Evolutionary conservation across 441 rosid species (phyloP), one percentile per base, ranked within the genome.

Genomic region (Adansonia rubrostipa): DNA sequence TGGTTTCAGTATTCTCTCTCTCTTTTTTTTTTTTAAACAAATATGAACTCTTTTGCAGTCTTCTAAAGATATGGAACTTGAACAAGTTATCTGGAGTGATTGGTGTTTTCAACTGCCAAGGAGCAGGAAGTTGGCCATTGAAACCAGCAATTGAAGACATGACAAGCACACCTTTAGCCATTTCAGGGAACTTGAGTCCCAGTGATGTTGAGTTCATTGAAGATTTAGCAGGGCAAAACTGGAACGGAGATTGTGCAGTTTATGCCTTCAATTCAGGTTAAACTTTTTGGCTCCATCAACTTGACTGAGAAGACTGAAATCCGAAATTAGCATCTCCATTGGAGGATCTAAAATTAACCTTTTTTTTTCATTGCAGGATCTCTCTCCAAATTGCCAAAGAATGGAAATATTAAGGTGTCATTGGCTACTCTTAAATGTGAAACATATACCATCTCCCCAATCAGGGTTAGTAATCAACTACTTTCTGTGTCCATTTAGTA

Each of bases 21-120:
- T 28, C 33, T 28, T 2, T 28, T 2, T 28, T 28, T 28, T 28
- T 28, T 28, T 28, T 28, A n/a, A 2, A 28, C 50, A 13, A 4
- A n/a, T n/a, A 15, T 54, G 5, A 28, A 51, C n/a, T 71, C 13
- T 56, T 77, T 42, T 74, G 75, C 83, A 88, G 92, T 62, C 78
- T 90, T 79, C 74, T 90, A 71, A 88, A 90, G 80, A 80, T 88
- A 17, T 90, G 92, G 97, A 92, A 92, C 83, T 7, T 90, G 82
- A 92, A 92, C 83, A 92, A 88, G 68, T 82, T 83, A 81, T 74
- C 87, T 0, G 95, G 94, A 6, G 88, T 91, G 3, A 47, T 92
- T 0, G 94, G 95, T 71, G 89, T 84, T 76, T 92, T 92, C 78
- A 92, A 91, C 81, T 92, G 94, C 84, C 97, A 91, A 90, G 95